Evolutionary conservation across 2,329 filamentous ascomycete genomes (phyloP), one percentile per base, ranked within the genome.

Genomic region (Pseudogymnoascus sp.): DNA sequence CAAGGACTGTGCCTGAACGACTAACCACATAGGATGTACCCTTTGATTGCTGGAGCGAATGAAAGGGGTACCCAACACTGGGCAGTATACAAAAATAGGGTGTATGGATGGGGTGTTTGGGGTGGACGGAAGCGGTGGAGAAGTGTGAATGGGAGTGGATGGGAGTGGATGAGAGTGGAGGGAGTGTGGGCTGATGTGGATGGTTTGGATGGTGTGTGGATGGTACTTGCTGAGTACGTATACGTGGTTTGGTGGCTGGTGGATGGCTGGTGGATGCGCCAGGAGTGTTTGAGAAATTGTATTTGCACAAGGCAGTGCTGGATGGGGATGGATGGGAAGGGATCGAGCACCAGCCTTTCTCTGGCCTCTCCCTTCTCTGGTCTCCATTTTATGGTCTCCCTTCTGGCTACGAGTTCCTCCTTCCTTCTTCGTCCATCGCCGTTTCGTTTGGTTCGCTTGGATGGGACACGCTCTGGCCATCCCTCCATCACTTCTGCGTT

Each of bases 251-350:
- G 23, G 47, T 53, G 47, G 47, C 47, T 53, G 26, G 47, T 53
- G 21, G 44, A 50, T 50, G 44, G 44, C 44, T 50, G 50, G 50
- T 53, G 15, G 26, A 53, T 17, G 26, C 47, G 50, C 50, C 28
- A 57, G 50, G 50, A 33, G 50, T 57, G 50, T 57, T 57, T 57
- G 26, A 57, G 50, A 57, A 33, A 31, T 57, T 57, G 47, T 31
- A 17, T 53, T 53, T 53, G 13, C 21, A 47, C 42, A 11, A 26
- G 42, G 21, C 42, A 26, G 42, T 47, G 42, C 42, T 47, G 21
- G 21, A 26, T 47, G 21, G 17, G 36, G 15, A 38, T 42, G 38
- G 9, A 42, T 42, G 9, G 4, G 17, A 21, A 8, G 9, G 21
- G 44, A 50, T 50, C 31, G 31, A 33, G 31, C 1, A 33, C 4